These are phyloP conservation scores for Candida nonsorbophila DNA, from an alignment of 805 yeast genomes.

Conservation along the genomic window DNA sequence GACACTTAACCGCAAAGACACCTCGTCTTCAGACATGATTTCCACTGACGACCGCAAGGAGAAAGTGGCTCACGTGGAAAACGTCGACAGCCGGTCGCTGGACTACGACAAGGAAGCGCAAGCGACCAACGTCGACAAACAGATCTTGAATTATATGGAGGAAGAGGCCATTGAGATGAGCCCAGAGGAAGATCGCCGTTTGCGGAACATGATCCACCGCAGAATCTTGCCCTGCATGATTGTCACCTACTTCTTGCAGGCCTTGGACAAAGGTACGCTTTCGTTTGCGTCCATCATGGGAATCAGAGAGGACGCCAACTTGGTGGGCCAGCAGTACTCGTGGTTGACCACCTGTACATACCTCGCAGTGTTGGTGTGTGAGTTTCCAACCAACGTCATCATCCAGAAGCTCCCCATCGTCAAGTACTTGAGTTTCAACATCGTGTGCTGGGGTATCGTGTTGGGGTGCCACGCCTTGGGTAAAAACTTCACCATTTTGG, in stretches of 20 bases:
- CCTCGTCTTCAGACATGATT: too few relatives aligned
- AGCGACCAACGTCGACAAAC: slow-evolving; percentile 11
- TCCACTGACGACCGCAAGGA: too few relatives aligned
- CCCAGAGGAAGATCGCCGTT: slow-evolving; percentile 16
- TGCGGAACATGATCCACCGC: slow-evolving; percentile 13
- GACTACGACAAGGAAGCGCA: too few relatives aligned
- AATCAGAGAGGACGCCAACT: slow-evolving; percentile 35
- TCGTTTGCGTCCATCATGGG: slow-evolving; percentile 66
- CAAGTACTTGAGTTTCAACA: slow-evolving; percentile 42
- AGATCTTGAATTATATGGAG: slow-evolving; percentile 10
- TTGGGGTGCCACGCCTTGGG: slow-evolving; percentile 49
- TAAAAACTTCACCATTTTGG: slow-evolving; percentile 45
- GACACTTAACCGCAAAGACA: slow-evolving; percentile 2
- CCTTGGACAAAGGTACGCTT: slow-evolving; percentile 51
- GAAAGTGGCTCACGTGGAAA: too few relatives aligned
- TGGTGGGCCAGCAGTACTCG: slow-evolving; percentile 43
- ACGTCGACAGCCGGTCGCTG: too few relatives aligned
- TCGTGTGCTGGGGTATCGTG: slow-evolving; percentile 51
- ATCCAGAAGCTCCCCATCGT: slow-evolving; percentile 49
- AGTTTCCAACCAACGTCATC: slow-evolving; percentile 34
- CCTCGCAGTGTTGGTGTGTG: slow-evolving; percentile 49
- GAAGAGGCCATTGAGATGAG: slow-evolving; percentile 16
- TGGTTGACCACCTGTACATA: slow-evolving; percentile 50
- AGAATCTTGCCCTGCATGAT: slow-evolving; percentile 45
- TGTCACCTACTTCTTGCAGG: slow-evolving; percentile 51